Conservation (phyloP, 1,139 yeast species). For the Geotrichum siamense region DNA sequence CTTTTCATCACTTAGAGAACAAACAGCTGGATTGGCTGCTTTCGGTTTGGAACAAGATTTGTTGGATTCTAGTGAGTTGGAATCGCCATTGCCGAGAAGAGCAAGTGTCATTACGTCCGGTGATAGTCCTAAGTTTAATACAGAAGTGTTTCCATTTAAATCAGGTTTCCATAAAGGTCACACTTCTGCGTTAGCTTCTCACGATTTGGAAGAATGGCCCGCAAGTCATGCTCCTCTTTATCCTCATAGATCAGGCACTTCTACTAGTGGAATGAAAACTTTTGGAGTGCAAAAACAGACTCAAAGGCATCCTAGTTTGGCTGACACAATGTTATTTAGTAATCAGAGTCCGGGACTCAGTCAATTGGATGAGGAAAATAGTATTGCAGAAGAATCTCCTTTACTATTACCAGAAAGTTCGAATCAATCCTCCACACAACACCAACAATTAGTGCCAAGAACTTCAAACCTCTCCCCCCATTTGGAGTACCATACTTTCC, state of each 20-base stretch:
- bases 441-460: too few species aligned
- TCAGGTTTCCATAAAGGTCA: too few species aligned
- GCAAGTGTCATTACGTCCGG: slow-evolving; percentile 11
- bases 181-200: not conserved
- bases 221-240: slow-evolving; percentile 14
- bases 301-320: too few species aligned
- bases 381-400: not conserved
- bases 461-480: slow-evolving; percentile 8
- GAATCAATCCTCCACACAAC: too few species aligned
- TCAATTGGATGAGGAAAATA: slow-evolving; percentile 1
- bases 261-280: slow-evolving; percentile 2
- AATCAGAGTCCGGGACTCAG: too few species aligned
- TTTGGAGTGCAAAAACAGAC: too few species aligned
- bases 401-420: too few species aligned
- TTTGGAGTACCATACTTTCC: slow-evolving; percentile 16
- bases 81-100: not conserved
- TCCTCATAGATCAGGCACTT: slow-evolving; percentile 12
- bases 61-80: not conserved
- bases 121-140: not conserved
- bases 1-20: slow-evolving; percentile 47
- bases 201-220: slow-evolving; percentile 13
- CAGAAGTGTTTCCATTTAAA: slow-evolving; percentile 4
- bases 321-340: too few species aligned
- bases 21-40: slow-evolving; percentile 55
- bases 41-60: slow-evolving; percentile 46